Conservation (phyloP, 2,329 filamentous ascomycete species). For the Ceratocystis huliohia region DNA sequence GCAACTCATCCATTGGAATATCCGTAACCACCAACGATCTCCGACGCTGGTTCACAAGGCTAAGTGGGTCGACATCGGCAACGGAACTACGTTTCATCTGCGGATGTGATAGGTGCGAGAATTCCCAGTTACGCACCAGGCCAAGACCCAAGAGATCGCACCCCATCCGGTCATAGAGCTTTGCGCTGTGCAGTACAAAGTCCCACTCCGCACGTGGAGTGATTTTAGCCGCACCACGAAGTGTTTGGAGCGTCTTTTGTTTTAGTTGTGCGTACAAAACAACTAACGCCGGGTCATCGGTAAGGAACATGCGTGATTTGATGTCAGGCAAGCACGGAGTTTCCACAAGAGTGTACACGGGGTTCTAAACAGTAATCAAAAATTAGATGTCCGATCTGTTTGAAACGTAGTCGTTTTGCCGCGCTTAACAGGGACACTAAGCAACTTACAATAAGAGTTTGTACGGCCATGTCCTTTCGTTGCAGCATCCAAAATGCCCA, state of each 20-base stretch:
- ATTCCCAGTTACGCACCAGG: constrained; percentile 73
- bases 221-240: constrained; percentile 73
- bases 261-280: constrained; percentile 78
- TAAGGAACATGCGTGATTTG: constrained; percentile 65
- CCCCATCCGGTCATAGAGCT: constrained; percentile 79
- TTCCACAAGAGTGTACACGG: constrained; percentile 60
- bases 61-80: constrained; percentile 45
- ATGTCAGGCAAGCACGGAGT: constrained; percentile 56
- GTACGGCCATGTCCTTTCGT: constrained; percentile 69
- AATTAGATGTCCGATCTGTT: neutral
- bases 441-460: constrained; percentile 59
- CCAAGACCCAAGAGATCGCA: constrained; percentile 83
- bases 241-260: constrained; percentile 66
- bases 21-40: constrained; percentile 74
- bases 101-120: constrained; percentile 40
- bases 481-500: constrained; percentile 94
- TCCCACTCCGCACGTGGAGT: constrained; percentile 71
- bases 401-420: too few relatives aligned
- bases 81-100: constrained; percentile 33
- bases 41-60: constrained; percentile 50
- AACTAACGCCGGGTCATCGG: constrained; percentile 81
- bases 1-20: constrained; percentile 37
- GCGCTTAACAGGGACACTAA: neutral
- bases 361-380: constrained; percentile 41
- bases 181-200: constrained; percentile 75